A percentile compares a stretch with the other conserved stretches of the same genome.
These are phyloP conservation scores for Secale cereale DNA, from an alignment of 176 grass and related monocot genomes.

Conservation along the genomic window DNA sequence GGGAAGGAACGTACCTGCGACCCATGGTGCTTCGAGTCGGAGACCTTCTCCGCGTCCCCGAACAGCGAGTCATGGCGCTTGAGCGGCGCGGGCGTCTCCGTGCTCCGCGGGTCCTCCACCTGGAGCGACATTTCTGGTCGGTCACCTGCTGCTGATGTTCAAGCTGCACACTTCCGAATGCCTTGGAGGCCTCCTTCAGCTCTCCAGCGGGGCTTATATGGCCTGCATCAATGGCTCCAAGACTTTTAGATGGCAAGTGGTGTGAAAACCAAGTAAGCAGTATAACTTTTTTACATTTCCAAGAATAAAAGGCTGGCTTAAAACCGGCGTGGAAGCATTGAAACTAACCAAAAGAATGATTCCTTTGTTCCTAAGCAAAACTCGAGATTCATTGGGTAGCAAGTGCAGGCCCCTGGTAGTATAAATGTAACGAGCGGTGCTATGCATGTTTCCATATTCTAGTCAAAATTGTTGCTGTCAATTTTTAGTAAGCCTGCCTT, in stretches of 20 bases:
- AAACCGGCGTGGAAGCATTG: neutral
- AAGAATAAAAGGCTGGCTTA: conserved; percentile 9
- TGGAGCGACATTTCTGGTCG: neutral
- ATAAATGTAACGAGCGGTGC: neutral
- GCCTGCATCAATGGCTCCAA: neutral
- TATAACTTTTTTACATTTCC: conserved; percentile 13
- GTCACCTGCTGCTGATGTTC: neutral
- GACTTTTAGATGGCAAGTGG: neutral
- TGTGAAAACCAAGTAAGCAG: conserved; percentile 28
- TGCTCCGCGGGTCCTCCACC: neutral
- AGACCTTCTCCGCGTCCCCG: neutral
- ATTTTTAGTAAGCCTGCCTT: neutral
- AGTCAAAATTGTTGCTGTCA: neutral
- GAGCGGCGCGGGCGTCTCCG: neutral
- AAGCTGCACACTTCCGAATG: neutral
- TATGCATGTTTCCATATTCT: neutral
- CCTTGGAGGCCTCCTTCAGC: neutral
- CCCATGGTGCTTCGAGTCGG: neutral
- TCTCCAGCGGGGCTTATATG: neutral
- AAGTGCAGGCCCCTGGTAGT: neutral
- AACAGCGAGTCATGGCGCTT: neutral
- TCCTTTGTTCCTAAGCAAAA: neutral
- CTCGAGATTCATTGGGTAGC: neutral
- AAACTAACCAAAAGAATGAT: neutral
- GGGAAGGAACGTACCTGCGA: neutral